A percentile compares a stretch with the other conserved stretches of the same genome.
Evolutionary conservation across 164 flowering plant genomes (phyloP).

Genomic region (Vitis riparia): DNA sequence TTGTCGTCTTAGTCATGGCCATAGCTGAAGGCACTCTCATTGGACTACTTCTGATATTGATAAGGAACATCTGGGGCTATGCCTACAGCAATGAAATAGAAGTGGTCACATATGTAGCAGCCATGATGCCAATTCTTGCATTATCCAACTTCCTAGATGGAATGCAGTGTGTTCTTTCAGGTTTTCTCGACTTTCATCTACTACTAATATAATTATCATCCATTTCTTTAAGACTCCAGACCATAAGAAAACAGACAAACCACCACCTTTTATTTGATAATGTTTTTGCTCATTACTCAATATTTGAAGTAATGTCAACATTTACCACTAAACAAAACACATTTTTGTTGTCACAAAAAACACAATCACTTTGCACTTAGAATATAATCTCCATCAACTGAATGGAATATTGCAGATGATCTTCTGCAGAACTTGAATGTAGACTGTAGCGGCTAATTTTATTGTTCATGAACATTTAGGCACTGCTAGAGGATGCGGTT

Average conservation of each 20-base stretch:
- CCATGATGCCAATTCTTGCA: conserved; percentile 60
- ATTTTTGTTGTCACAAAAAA: too few species aligned
- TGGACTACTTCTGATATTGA: conserved; percentile 37
- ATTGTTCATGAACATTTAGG: conserved; percentile 25
- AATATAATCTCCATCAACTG: too few species aligned
- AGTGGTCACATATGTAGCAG: conserved; percentile 52
- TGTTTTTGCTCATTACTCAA: too few species aligned
- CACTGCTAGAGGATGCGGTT: conserved; percentile 73
- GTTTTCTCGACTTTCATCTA: conserved; percentile 19
- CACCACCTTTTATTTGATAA: too few species aligned
- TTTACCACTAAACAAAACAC: too few species aligned
- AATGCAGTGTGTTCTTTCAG: conserved; percentile 71
- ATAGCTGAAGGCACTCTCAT: conserved; percentile 40
- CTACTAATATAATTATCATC: too few species aligned
- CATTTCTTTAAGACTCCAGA: too few species aligned
- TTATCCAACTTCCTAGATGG: conserved; percentile 55
- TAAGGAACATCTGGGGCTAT: conserved; percentile 53
- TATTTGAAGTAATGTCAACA: too few species aligned
- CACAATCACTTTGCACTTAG: too few species aligned
- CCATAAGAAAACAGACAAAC: too few species aligned
- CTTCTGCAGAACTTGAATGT: not conserved
- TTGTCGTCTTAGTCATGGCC: conserved; percentile 42
- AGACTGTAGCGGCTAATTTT: not conserved
- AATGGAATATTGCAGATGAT: not conserved
- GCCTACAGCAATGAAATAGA: conserved; percentile 59